A percentile compares a stretch with the other conserved stretches of the same genome.
phyloP scores from a whole-genome alignment of 352 stramenopile genomes.

The Phytophthora quininea region DNA sequence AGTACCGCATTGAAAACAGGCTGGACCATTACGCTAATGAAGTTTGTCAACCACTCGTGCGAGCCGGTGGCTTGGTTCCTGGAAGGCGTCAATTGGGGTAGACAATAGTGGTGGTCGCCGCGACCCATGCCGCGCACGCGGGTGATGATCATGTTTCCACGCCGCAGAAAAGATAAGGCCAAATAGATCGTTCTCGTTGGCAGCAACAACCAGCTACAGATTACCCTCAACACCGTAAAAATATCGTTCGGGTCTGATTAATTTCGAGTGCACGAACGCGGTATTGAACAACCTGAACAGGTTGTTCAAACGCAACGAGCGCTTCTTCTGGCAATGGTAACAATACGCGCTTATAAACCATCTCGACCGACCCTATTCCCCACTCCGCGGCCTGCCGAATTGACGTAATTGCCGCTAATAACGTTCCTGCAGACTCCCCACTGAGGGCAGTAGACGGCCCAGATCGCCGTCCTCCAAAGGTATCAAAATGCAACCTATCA shows the following conservation, averaged over 20 bases:
- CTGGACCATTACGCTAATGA: too few relatives aligned
- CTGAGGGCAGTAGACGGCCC: neutral
- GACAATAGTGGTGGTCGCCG: too few relatives aligned
- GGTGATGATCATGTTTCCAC: slow-evolving; percentile 3
- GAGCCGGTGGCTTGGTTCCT: too few relatives aligned
- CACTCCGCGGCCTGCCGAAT: slow-evolving; percentile 3
- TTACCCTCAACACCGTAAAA: neutral
- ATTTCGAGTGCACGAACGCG: neutral
- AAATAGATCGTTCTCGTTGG: neutral
- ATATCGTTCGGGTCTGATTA: neutral
- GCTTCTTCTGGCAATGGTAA: neutral
- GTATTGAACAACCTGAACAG: neutral
- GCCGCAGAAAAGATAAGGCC: neutral
- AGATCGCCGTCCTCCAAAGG: slow-evolving; percentile 13
- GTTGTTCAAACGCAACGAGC: neutral
- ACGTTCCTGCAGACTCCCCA: neutral
- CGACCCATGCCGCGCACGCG: too few relatives aligned
- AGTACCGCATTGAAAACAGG: too few relatives aligned
- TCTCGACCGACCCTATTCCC: slow-evolving; percentile 8
- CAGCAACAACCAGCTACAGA: neutral
- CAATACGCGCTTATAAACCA: neutral
- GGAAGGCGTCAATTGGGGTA: too few relatives aligned
- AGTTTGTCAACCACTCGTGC: too few relatives aligned
- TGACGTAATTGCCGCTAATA: neutral
- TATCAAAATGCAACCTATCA: neutral